Evolutionary conservation across 1,284 basidiomycete species (phyloP).

Genomic region (Cutaneotrichosporon sp.): DNA sequence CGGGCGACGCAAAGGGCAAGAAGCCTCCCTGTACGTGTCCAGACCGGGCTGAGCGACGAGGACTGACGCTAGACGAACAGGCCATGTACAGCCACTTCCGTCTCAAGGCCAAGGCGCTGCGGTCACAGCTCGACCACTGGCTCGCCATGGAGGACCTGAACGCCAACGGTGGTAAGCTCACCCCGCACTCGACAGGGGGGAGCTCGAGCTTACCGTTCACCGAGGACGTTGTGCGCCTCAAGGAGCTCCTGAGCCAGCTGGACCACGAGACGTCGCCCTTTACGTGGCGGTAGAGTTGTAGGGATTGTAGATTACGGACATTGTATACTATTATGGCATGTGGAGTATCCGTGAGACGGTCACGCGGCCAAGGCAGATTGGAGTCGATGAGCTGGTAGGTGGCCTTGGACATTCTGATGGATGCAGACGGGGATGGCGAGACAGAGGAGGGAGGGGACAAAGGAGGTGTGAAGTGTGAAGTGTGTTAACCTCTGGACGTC

Average conservation of each 20-base stretch:
- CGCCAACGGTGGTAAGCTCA: conserved; percentile 17
- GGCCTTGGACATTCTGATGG: too few relatives aligned
- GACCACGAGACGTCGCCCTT: conserved; percentile 40
- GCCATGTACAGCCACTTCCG: conserved; percentile 45
- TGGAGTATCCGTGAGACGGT: too few relatives aligned
- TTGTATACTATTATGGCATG: conserved; percentile 7
- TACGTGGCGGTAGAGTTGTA: background rate
- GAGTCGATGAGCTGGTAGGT: too few relatives aligned
- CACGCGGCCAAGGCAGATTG: background rate
- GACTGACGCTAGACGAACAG: conserved; percentile 35
- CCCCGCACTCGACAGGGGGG: conserved; percentile 26
- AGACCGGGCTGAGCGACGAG: conserved; percentile 24
- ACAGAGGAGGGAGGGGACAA: too few relatives aligned
- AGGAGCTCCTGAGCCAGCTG: conserved; percentile 37
- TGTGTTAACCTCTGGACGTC: too few relatives aligned
- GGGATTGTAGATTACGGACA: conserved; percentile 8
- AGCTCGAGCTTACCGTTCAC: conserved; percentile 26
- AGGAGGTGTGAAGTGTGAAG: too few relatives aligned
- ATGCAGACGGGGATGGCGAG: too few relatives aligned
- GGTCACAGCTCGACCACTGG: conserved; percentile 47
- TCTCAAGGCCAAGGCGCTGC: conserved; percentile 43
- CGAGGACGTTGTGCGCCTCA: conserved; percentile 44
- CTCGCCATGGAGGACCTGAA: conserved; percentile 45
- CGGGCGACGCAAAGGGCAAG: conserved; percentile 23
- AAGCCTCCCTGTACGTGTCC: conserved; percentile 7